phyloP scores from a whole-genome alignment of 2,329 filamentous ascomycete genomes.

The Leptographium lundbergii region DNA sequence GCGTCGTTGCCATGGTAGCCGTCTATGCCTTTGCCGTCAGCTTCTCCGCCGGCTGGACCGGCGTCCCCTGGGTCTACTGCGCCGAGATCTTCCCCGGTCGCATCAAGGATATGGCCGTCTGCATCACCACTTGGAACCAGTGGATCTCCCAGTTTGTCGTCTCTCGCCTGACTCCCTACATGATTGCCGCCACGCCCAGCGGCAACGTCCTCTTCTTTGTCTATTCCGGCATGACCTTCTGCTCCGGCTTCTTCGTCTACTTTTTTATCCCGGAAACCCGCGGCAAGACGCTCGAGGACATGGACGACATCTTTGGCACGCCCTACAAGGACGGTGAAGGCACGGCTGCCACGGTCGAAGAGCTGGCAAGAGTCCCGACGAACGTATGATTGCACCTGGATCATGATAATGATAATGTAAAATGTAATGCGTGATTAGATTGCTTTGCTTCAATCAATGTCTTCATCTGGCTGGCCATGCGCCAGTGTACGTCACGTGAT shows the following conservation, averaged over 20 bases:
- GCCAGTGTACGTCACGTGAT: neutral
- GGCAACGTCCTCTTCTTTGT: conserved; percentile 4
- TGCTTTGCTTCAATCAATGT: no score
- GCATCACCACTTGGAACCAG: conserved; percentile 17
- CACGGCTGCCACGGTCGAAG: neutral
- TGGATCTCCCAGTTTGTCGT: conserved; percentile 20
- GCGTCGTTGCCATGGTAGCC: neutral
- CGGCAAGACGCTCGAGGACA: conserved; percentile 2
- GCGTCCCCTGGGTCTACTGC: conserved; percentile 15
- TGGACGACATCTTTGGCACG: conserved; percentile 2
- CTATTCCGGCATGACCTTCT: neutral
- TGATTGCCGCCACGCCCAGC: conserved; percentile 9
- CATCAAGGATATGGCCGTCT: conserved; percentile 16
- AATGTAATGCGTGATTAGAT: neutral
- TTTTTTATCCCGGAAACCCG: conserved; percentile 5
- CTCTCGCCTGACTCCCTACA: conserved; percentile 17
- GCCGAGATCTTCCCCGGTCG: conserved; percentile 17
- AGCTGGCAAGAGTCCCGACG: neutral
- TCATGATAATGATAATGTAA: neutral
- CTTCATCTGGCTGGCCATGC: no score
- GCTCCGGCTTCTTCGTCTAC: neutral
- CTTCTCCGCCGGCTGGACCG: conserved; percentile 22
- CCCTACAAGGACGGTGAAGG: neutral
- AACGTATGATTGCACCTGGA: neutral
- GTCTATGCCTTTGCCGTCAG: neutral